Percentiles rank a stretch among this genome's conserved stretches.
Conservation (phyloP, 768 basidiomycete genomes). For the Lactarius indigo region DNA sequence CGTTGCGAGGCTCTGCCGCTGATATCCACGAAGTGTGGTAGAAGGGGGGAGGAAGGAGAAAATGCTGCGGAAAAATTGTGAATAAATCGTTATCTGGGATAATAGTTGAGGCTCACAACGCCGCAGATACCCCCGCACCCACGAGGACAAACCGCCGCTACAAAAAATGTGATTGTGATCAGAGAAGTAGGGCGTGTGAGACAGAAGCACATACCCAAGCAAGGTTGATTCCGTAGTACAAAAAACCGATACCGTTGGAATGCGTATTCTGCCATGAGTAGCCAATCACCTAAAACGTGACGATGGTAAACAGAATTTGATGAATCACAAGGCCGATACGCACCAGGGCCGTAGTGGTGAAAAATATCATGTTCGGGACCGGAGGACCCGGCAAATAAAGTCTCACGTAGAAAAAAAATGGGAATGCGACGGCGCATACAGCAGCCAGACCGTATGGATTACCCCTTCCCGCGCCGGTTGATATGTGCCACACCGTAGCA, state of each 20-base stretch:
- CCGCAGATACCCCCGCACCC: constrained; percentile 65
- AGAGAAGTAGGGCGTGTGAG: not conserved
- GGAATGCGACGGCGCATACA: constrained; percentile 63
- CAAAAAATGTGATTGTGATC: not conserved
- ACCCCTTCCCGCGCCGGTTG: constrained; percentile 54
- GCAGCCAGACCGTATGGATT: constrained; percentile 71
- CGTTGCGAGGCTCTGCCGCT: constrained; percentile 66
- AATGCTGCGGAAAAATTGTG: constrained; percentile 39
- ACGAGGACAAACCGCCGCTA: constrained; percentile 71
- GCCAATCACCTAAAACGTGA: constrained; percentile 56
- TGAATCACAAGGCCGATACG: constrained; percentile 25
- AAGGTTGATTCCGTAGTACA: constrained; percentile 60
- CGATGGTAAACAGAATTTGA: not conserved
- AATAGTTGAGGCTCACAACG: constrained; percentile 52
- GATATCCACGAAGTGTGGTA: constrained; percentile 69
- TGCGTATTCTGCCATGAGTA: constrained; percentile 69
- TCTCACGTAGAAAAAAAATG: constrained; percentile 65
- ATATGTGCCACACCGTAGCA: constrained; percentile 71
- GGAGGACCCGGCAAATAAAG: constrained; percentile 72
- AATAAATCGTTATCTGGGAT: constrained; percentile 16
- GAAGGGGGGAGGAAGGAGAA: constrained; percentile 72
- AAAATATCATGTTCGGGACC: constrained; percentile 67
- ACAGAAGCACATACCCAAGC: constrained; percentile 54
- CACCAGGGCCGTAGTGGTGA: constrained; percentile 60
- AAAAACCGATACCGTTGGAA: constrained; percentile 44